These are phyloP conservation scores for Paxillus ammoniavirescens DNA, from an alignment of 768 basidiomycete genomes.

Conservation along the genomic window DNA sequence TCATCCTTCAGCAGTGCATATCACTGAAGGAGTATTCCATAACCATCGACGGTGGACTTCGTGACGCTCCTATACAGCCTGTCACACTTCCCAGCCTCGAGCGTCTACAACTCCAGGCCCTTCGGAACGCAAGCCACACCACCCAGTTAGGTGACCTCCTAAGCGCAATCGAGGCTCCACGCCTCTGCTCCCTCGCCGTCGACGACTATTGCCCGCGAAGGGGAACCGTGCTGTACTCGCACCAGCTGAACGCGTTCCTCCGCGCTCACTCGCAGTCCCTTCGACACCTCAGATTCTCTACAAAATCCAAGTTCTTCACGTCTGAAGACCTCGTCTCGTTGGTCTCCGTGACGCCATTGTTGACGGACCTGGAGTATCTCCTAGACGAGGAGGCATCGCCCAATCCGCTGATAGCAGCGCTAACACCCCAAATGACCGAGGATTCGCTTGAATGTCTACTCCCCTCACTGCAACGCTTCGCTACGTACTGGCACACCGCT, in stretches of 20 bases:
- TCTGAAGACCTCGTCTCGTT: constrained; percentile 17
- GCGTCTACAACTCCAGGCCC: too few species aligned
- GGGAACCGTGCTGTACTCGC: too few species aligned
- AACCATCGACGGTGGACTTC: too few species aligned
- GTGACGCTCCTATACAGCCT: too few species aligned
- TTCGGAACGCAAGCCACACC: too few species aligned
- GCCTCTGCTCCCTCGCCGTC: too few species aligned
- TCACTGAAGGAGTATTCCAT: too few species aligned
- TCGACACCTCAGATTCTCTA: constrained; percentile 14
- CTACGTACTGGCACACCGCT: constrained; percentile 24
- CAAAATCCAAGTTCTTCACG: constrained; percentile 14
- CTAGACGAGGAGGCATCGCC: constrained; percentile 10
- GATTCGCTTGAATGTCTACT: constrained; percentile 17
- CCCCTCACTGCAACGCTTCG: constrained; percentile 15
- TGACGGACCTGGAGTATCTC: constrained; percentile 8
- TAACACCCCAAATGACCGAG: constrained; percentile 19
- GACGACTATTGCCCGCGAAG: too few species aligned
- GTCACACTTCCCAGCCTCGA: too few species aligned
- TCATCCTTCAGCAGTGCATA: too few species aligned
- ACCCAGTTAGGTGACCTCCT: too few species aligned
- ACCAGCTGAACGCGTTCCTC: constrained; percentile 17
- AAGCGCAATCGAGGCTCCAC: too few species aligned
- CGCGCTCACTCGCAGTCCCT: constrained; percentile 9
- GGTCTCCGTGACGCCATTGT: background rate
- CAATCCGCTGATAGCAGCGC: constrained; percentile 11